These are phyloP conservation scores for Ophiostoma populinum DNA, from an alignment of 2,329 filamentous ascomycete species.

Conservation along the genomic window DNA sequence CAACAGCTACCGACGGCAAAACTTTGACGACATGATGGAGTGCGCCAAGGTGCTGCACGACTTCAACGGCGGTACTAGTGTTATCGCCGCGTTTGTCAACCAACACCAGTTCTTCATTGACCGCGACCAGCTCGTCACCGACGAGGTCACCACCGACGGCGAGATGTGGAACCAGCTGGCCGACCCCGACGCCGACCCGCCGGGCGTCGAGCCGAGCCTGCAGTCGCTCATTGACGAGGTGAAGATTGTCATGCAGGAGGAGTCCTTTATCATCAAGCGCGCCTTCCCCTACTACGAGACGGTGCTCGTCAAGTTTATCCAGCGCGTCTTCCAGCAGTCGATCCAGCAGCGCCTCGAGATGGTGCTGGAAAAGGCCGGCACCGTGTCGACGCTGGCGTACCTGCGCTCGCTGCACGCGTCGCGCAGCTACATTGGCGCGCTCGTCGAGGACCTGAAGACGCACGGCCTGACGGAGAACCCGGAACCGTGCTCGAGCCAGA, in stretches of 20 bases:
- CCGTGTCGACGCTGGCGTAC: conserved; percentile 82
- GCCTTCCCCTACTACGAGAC: conserved; percentile 95
- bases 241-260: conserved; percentile 87
- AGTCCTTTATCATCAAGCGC: conserved; percentile 89
- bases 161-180: conserved; percentile 82
- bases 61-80: conserved; percentile 89
- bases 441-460: conserved; percentile 85
- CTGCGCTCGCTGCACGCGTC: conserved; percentile 81
- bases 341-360: conserved; percentile 92
- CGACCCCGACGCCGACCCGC: conserved; percentile 83
- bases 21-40: conserved; percentile 96
- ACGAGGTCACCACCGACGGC: conserved; percentile 60
- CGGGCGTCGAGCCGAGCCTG: conserved; percentile 77
- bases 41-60: conserved; percentile 87
- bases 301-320: conserved; percentile 80
- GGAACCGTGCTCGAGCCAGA: conserved; percentile 75
- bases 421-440: conserved; percentile 65
- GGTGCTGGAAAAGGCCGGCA: conserved; percentile 86
- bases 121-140: conserved; percentile 73
- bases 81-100: conserved; percentile 92
- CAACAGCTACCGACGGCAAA: conserved; percentile 85
- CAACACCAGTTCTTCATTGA: conserved; percentile 99
- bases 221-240: conserved; percentile 91
- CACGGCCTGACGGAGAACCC: conserved; percentile 93
- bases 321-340: conserved; percentile 93